Conservation (phyloP, 352 stramenopile species). For the Phytophthora sojae region DNA sequence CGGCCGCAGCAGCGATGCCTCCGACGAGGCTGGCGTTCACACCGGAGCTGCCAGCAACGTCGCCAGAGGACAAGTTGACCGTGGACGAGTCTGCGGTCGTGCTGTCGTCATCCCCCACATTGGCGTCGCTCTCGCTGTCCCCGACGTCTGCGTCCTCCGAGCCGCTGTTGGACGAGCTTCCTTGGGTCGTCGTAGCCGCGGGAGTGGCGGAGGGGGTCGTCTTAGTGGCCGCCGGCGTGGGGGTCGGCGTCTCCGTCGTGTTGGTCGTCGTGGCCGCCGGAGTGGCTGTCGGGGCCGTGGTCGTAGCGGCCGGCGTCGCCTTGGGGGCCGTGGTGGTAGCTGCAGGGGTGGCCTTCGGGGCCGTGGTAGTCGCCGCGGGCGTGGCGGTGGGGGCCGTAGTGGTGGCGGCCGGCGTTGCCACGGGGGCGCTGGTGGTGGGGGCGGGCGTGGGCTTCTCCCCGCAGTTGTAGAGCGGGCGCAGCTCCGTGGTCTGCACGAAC, state of each 20-base stretch:
- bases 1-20: slow-evolving; percentile 17
- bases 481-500: slow-evolving; percentile 43
- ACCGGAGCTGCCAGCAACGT: not conserved
- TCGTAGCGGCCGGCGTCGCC: slow-evolving; percentile 21
- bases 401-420: slow-evolving; percentile 22
- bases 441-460: slow-evolving; percentile 39
- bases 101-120: slow-evolving; percentile 15
- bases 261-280: slow-evolving; percentile 29
- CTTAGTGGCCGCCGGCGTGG: slow-evolving; percentile 31
- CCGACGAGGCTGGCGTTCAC: slow-evolving; percentile 10
- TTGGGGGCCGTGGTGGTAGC: slow-evolving; percentile 15
- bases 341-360: slow-evolving; percentile 15
- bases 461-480: slow-evolving; percentile 45
- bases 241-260: slow-evolving; percentile 23
- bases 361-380: slow-evolving; percentile 14
- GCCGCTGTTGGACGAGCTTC: slow-evolving; percentile 19
- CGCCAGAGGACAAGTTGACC: slow-evolving; percentile 23
- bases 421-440: slow-evolving; percentile 29
- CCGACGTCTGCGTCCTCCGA: slow-evolving; percentile 22
- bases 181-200: slow-evolving; percentile 17
- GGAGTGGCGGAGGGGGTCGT: slow-evolving; percentile 26
- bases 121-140: slow-evolving; percentile 8
- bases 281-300: slow-evolving; percentile 12
- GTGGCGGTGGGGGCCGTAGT: slow-evolving; percentile 24
- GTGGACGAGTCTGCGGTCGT: slow-evolving; percentile 15